Evolutionary conservation across 2,329 filamentous ascomycete genomes (phyloP).

Genomic region (Talaromyces sp.): DNA sequence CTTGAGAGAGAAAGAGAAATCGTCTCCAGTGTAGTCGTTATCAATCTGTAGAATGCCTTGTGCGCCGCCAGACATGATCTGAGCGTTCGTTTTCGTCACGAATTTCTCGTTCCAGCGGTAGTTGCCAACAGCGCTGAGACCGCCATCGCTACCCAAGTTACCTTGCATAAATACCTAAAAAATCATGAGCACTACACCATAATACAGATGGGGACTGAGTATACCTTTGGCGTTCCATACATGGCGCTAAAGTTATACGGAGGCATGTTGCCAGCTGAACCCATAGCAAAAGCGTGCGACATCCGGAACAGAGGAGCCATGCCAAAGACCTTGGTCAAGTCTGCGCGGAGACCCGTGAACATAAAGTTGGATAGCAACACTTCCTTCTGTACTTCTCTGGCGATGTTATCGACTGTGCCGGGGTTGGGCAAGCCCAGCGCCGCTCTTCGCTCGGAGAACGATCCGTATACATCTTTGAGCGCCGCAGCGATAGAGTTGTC

Average conservation of each 20-base stretch:
- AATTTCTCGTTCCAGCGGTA: constrained; percentile 79
- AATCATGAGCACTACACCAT: not conserved
- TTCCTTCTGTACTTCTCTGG: constrained; percentile 91
- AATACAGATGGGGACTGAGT: constrained; percentile 28
- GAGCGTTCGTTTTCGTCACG: constrained; percentile 82
- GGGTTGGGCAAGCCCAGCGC: constrained; percentile 88
- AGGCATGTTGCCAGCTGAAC: constrained; percentile 74
- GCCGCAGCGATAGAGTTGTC: constrained; percentile 69
- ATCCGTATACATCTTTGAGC: constrained; percentile 72
- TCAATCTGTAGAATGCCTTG: constrained; percentile 92
- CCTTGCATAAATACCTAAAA: constrained; percentile 87
- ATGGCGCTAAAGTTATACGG: constrained; percentile 94
- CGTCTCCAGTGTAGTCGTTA: constrained; percentile 88
- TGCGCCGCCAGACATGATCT: constrained; percentile 71
- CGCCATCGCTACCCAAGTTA: constrained; percentile 88
- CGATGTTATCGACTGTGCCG: constrained; percentile 83
- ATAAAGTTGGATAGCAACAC: constrained; percentile 94
- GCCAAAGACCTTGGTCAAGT: constrained; percentile 95
- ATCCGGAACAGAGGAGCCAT: constrained; percentile 92
- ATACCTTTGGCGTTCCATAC: constrained; percentile 87
- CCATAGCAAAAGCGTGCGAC: constrained; percentile 94
- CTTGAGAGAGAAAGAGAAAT: constrained; percentile 92
- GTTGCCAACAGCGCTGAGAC: constrained; percentile 85
- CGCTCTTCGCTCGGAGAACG: constrained; percentile 80
- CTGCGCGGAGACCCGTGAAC: constrained; percentile 93